Evolutionary conservation across 768 basidiomycete genomes (phyloP).

Genomic region (Leccinellum rugosiceps): DNA sequence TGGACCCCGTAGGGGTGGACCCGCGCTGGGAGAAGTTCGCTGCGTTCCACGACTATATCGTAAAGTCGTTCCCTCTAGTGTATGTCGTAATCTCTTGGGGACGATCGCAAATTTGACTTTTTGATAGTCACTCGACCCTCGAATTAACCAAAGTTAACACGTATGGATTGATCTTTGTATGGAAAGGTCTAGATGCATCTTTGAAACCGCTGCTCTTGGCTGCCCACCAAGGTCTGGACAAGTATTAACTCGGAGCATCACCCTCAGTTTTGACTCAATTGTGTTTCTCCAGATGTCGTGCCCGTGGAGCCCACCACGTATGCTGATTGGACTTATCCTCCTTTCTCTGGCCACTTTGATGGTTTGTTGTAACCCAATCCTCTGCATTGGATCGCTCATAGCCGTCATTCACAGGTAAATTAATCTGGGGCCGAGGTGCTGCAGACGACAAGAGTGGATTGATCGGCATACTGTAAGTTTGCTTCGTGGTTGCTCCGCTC

Average conservation of each 20-base stretch:
- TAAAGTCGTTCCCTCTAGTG: constrained; percentile 57
- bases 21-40: constrained; percentile 53
- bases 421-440: constrained; percentile 50
- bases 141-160: constrained; percentile 58
- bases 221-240: constrained; percentile 48
- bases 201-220: constrained; percentile 57
- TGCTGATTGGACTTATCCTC: constrained; percentile 56
- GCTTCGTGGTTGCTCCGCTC: background rate
- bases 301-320: constrained; percentile 58
- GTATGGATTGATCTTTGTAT: constrained; percentile 56
- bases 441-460: constrained; percentile 65
- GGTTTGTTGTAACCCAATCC: constrained; percentile 29
- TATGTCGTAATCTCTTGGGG: constrained; percentile 28
- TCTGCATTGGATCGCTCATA: background rate
- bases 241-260: background rate
- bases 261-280: background rate
- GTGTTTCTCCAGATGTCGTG: constrained; percentile 51
- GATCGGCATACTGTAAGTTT: constrained; percentile 56
- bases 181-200: constrained; percentile 47
- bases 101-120: background rate
- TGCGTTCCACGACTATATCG: constrained; percentile 54
- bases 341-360: constrained; percentile 62
- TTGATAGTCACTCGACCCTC: constrained; percentile 45
- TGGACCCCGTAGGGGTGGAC: constrained; percentile 46
- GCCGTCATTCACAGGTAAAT: constrained; percentile 23